These are phyloP conservation scores for Naegleria gruberi DNA, from an alignment of 208 protist genomes.

Conservation along the genomic window DNA sequence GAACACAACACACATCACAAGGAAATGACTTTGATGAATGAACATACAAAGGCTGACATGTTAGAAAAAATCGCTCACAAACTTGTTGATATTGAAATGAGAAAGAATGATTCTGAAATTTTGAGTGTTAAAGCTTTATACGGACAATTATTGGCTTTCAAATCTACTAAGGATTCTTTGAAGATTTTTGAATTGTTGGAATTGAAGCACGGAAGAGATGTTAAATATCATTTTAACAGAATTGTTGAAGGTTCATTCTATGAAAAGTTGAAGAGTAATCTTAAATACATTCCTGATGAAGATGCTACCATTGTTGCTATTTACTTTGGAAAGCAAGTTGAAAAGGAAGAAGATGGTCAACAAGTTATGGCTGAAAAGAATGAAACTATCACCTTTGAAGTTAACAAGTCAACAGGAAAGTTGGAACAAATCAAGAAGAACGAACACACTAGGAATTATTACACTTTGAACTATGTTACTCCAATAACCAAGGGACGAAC, in stretches of 20 bases:
- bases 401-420: neutral
- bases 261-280: neutral
- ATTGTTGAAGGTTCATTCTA: neutral
- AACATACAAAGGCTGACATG: neutral
- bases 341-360: neutral
- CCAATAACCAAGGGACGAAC: neutral
- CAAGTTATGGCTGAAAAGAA: neutral
- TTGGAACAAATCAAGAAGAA: conserved; percentile 3
- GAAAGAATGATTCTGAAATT: neutral
- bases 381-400: neutral
- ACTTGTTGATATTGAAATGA: neutral
- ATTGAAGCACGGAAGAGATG: neutral
- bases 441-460: neutral
- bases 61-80: neutral
- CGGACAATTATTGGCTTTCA: neutral
- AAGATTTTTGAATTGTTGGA: neutral
- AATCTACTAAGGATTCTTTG: neutral
- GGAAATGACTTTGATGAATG: neutral
- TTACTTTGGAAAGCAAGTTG: neutral
- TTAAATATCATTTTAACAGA: conserved; percentile 1
- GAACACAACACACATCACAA: neutral
- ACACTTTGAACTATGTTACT: neutral
- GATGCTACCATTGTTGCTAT: neutral
- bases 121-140: neutral
- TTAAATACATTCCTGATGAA: neutral